Percentiles rank a stretch among this genome's conserved stretches.
These are phyloP conservation scores for Macaranga tanarius DNA, from an alignment of 441 rosid species.

Conservation along the genomic window DNA sequence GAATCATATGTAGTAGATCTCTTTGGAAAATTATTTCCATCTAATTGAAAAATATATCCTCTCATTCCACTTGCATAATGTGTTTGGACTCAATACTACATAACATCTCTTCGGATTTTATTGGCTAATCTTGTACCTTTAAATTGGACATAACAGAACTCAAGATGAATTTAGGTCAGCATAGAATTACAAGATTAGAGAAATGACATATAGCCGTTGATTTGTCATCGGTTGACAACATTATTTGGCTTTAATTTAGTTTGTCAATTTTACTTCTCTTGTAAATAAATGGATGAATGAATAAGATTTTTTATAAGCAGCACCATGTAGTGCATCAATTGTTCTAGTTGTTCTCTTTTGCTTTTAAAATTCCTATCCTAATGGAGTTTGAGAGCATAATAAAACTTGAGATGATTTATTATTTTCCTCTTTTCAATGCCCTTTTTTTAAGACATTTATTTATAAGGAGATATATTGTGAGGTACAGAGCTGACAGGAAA, in stretches of 20 bases:
- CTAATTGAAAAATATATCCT: background rate
- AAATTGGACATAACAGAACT: background rate
- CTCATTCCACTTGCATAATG: background rate
- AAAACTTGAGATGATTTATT: background rate
- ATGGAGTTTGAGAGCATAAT: background rate
- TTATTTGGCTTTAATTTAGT: too few species aligned
- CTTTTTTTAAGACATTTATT: background rate
- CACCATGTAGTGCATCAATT: background rate
- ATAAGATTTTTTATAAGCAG: too few species aligned
- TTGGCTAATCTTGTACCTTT: background rate
- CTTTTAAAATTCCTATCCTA: background rate
- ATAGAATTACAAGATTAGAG: background rate
- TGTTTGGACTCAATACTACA: background rate
- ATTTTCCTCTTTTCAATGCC: background rate
- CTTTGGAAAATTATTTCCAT: background rate
- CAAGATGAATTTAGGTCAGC: background rate
- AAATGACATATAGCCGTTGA: background rate
- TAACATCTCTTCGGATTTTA: background rate
- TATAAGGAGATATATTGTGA: background rate
- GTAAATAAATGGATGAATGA: too few species aligned
- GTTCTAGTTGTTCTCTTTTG: background rate
- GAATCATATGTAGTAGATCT: background rate
- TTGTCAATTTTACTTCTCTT: background rate
- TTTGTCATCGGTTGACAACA: background rate
- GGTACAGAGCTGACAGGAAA: background rate